Percentiles rank a stretch among this genome's conserved stretches.
Conservation (phyloP, 176 grass and related monocot species). For the Metroxylon sagu region DNA sequence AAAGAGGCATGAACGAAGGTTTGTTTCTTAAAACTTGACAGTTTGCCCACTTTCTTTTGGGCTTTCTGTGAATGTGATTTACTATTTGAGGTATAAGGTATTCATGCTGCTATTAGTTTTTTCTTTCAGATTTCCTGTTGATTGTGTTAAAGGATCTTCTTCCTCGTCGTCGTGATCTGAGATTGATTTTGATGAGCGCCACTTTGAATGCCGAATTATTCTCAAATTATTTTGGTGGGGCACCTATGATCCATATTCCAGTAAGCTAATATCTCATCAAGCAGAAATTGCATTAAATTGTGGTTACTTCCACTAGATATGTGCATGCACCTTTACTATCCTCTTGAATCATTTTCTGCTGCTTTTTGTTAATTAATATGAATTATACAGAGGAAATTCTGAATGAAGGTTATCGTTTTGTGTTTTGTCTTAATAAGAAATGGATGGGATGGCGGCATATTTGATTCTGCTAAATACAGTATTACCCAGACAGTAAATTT, state of each 20-base stretch:
- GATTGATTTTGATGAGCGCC: slow-evolving; percentile 98
- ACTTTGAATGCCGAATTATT: slow-evolving; percentile 95
- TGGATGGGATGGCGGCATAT: no score
- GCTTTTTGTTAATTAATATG: no score
- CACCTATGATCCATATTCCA: slow-evolving; percentile 86
- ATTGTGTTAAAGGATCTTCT: slow-evolving; percentile 91
- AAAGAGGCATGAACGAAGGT: slow-evolving; percentile 99
- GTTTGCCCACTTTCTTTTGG: not conserved
- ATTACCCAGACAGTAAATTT: no score
- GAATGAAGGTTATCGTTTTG: no score
- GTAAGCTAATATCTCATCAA: slow-evolving; percentile 41
- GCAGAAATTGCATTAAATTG: not conserved
- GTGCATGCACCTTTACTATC: no score
- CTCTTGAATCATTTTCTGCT: no score
- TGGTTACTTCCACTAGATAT: no score
- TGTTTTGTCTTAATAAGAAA: no score
- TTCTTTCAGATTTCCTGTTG: slow-evolving; percentile 76
- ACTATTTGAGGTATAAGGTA: slow-evolving; percentile 15
- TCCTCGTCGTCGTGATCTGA: slow-evolving; percentile 71
- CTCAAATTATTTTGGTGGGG: slow-evolving; percentile 90
- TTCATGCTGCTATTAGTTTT: slow-evolving; percentile 13
- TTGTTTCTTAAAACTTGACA: slow-evolving; percentile 7
- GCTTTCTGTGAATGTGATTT: not conserved
- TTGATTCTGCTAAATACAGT: no score
- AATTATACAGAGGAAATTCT: no score